Base-by-base conservation (phyloP, 306 rosid genomes). In the Pterocarpus santalinus region DNA sequence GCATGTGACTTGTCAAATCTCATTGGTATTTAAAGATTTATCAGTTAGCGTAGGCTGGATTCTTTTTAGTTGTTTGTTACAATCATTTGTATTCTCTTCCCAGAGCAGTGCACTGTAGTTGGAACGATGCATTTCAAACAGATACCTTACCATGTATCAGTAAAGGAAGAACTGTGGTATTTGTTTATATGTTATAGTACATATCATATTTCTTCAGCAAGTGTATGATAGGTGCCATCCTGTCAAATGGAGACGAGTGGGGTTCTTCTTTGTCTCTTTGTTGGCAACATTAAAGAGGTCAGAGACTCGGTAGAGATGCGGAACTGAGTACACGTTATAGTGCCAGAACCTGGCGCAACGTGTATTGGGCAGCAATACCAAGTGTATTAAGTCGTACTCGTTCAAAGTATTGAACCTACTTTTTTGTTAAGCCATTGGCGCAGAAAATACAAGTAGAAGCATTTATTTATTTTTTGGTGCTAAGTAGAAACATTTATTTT, bases 1-100 rank as follows among this genome's bases (percentile, higher is more conserved):
- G 81, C 85, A 65, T 66, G 80, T 75, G 82, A 62, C 78, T 73
- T 65, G 65, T 79, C 77, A 46, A 82, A 83, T 86, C 72, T 89
- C 87, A 75, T 57, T 22, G 80, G 84, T 65, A 70, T 69, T 57
- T 51, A 51, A 22, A n/a, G 86, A 85, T 84, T 56, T 76, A 47
- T 52, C 2, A 51, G 75, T 84, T 84, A 77, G 81, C 83, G 43
- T 60, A 78, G 82, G 88, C 12, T 74, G 86, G 84, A 82, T 89
- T 83, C 72, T 82, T 86, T 84, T 64, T 81, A 55, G 66, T 67
- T 79, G 65, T 77, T 76, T 88, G 77, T 74, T 55, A 36, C 70
- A 63, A 77, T 46, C 33, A 46, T 38, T 80, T 86, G 76, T 66
- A 64, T 72, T 72, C 73, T 79, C 58, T 44, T 17, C 4, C 34